A percentile compares a stretch with the other conserved stretches of the same genome.
phyloP scores from a whole-genome alignment of 2,329 filamentous ascomycete genomes.

The Sporothrix schenckii region DNA sequence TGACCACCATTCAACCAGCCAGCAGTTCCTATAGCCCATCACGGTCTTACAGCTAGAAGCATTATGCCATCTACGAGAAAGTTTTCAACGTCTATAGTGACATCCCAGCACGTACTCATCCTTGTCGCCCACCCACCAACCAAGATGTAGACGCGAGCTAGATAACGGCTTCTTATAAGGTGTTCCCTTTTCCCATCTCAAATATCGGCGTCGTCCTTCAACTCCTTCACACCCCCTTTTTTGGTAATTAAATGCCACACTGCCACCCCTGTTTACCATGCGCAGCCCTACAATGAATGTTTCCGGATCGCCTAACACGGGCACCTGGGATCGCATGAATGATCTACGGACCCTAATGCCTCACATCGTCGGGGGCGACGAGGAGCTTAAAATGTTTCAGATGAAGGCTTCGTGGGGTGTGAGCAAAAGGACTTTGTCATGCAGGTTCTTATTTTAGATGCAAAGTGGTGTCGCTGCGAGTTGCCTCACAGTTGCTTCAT shows the following conservation, averaged over 20 bases:
- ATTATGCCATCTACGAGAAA: no score
- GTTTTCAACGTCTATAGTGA: not conserved
- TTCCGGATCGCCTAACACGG: not conserved
- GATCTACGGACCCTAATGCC: conserved; percentile 18
- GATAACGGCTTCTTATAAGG: not conserved
- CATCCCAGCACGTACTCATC: not conserved
- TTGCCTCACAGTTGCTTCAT: no score
- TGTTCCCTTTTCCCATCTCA: not conserved
- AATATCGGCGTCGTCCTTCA: no score
- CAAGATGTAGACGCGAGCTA: not conserved
- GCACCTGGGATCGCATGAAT: conserved; percentile 5
- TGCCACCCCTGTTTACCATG: conserved; percentile 1
- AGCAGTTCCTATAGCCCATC: not conserved
- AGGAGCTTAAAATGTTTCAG: not conserved
- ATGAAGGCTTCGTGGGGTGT: not conserved
- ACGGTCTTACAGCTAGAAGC: not conserved
- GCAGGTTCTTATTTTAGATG: not conserved
- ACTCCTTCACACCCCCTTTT: not conserved
- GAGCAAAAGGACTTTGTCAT: not conserved
- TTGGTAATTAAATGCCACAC: not conserved
- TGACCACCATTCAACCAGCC: not conserved
- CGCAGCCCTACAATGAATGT: not conserved
- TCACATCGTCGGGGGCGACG: not conserved
- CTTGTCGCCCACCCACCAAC: not conserved
- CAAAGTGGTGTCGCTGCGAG: no score